A percentile compares a stretch with the other conserved stretches of the same genome.
These are phyloP conservation scores for Chlamydomonas sphaeroides DNA, from an alignment of 139 green algal species.

Conservation along the genomic window DNA sequence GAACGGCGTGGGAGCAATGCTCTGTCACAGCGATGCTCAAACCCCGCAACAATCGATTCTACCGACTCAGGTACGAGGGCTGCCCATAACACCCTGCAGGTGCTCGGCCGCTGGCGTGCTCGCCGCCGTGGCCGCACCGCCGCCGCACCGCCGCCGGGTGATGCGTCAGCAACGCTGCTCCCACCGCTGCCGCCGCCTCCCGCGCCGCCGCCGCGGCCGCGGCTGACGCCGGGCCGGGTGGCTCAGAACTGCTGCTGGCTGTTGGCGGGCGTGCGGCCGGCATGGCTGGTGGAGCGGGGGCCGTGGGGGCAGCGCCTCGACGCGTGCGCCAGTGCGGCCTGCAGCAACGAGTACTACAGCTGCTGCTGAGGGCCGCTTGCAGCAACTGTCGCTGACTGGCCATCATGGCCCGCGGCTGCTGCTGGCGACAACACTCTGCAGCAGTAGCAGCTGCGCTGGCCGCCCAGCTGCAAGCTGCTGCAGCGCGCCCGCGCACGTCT, in stretches of 20 bases:
- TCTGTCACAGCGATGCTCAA: background rate
- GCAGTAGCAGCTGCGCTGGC: too few relatives aligned
- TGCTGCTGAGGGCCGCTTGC: background rate
- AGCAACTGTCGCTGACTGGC: too few relatives aligned
- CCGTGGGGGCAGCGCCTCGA: background rate
- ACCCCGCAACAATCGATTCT: background rate
- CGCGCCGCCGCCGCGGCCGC: background rate
- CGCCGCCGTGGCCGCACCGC: background rate
- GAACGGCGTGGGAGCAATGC: background rate
- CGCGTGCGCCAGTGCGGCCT: background rate
- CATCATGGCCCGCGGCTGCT: too few relatives aligned
- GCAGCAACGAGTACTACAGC: background rate
- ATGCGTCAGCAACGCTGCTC: too few relatives aligned
- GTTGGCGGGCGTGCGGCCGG: constrained; percentile 13
- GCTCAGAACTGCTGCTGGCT: constrained; percentile 1
- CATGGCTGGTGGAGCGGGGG: background rate
- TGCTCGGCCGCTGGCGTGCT: background rate
- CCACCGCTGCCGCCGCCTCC: too few relatives aligned
- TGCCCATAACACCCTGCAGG: background rate
- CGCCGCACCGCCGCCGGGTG: too few relatives aligned
- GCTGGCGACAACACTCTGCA: too few relatives aligned
- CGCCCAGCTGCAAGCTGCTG: too few relatives aligned
- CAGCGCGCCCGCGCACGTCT: too few relatives aligned
- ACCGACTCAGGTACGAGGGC: too few relatives aligned
- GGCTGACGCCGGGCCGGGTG: background rate